phyloP scores from a whole-genome alignment of 2,329 filamentous ascomycete species.

The Botrytis byssoidea region DNA sequence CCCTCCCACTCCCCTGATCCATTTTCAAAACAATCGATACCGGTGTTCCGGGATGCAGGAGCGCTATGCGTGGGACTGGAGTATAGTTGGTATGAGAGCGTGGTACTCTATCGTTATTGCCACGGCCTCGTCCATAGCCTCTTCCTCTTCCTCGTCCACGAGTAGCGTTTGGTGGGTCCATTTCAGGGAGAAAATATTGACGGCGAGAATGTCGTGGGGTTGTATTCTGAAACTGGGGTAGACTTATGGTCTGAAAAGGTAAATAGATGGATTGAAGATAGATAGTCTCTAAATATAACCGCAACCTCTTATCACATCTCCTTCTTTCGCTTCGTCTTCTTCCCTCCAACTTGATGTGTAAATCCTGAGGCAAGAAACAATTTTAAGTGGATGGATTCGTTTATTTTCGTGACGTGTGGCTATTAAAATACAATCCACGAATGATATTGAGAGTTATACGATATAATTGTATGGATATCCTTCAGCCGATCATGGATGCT shows the following conservation, averaged over 20 bases:
- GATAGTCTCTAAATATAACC: not conserved
- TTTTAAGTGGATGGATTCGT: not conserved
- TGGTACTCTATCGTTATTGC: not conserved
- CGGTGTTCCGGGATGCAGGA: conserved; percentile 30
- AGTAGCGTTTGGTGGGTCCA: not conserved
- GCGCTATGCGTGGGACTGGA: conserved; percentile 32
- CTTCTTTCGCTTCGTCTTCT: not conserved
- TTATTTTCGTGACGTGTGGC: not conserved
- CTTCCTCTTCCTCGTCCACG: not conserved
- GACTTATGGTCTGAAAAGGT: not conserved
- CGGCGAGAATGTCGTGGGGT: not conserved
- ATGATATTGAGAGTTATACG: not conserved
- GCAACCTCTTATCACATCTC: not conserved
- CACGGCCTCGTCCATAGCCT: not conserved
- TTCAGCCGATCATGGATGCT: not conserved
- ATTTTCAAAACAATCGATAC: conserved; percentile 38
- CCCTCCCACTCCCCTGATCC: conserved; percentile 37
- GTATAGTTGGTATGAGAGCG: not conserved
- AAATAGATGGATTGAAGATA: not conserved
- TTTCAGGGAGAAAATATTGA: not conserved
- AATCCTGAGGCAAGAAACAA: not conserved
- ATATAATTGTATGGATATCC: not conserved
- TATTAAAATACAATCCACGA: not conserved
- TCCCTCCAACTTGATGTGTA: not conserved
- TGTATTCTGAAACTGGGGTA: not conserved